phyloP scores from a whole-genome alignment of 2,329 filamentous ascomycete species.

The Clonostachys chloroleuca region DNA sequence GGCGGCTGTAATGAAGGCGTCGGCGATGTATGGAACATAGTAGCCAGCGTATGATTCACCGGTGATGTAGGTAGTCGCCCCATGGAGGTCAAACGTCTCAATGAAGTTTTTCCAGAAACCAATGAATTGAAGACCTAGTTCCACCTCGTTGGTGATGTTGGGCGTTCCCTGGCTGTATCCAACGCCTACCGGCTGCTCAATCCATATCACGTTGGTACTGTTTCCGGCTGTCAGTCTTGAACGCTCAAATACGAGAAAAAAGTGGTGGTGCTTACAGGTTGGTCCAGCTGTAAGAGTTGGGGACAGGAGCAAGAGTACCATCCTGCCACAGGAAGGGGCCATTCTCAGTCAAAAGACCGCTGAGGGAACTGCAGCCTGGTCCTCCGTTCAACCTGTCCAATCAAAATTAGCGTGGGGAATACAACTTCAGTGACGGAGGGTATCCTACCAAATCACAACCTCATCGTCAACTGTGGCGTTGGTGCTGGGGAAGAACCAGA shows the following conservation, averaged over 20 bases:
- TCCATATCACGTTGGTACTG: slow-evolving; percentile 68
- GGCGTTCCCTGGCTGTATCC: slow-evolving; percentile 65
- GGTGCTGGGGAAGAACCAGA: slow-evolving; percentile 62
- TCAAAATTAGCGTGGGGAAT: too few relatives aligned
- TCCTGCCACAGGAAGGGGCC: slow-evolving; percentile 69
- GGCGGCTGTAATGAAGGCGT: slow-evolving; percentile 65
- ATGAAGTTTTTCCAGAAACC: slow-evolving; percentile 79
- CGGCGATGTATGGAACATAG: slow-evolving; percentile 68
- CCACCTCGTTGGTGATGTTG: slow-evolving; percentile 61
- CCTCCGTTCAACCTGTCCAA: slow-evolving; percentile 56
- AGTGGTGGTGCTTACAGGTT: slow-evolving; percentile 36
- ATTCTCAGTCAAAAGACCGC: slow-evolving; percentile 69
- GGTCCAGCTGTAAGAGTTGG: slow-evolving; percentile 70
- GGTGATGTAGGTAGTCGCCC: slow-evolving; percentile 67
- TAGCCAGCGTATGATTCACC: slow-evolving; percentile 67
- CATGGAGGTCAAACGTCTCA: slow-evolving; percentile 63
- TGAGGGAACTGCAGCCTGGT: slow-evolving; percentile 60
- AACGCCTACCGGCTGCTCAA: slow-evolving; percentile 64
- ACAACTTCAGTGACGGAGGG: too few relatives aligned
- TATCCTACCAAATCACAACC: slow-evolving; percentile 54
- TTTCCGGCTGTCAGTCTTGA: background rate
- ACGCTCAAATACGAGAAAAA: background rate
- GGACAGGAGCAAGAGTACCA: slow-evolving; percentile 61
- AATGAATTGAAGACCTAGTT: slow-evolving; percentile 67
- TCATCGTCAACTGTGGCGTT: slow-evolving; percentile 47